A percentile compares a stretch with the other conserved stretches of the same genome.
phyloP scores from a whole-genome alignment of 331 rosid species.

The Acacia concinna region DNA sequence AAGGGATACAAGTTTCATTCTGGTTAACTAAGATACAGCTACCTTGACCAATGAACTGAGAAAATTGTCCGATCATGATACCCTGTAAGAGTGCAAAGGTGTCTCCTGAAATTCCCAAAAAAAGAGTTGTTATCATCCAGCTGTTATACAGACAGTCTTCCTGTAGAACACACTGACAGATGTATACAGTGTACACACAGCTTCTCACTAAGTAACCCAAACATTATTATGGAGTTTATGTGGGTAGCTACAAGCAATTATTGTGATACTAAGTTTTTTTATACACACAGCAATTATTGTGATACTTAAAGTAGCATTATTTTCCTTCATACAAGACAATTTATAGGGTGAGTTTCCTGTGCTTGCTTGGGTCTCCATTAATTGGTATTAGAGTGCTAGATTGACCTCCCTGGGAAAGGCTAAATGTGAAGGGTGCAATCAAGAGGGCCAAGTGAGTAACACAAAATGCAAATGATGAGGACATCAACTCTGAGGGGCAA shows the following conservation, averaged over 20 bases:
- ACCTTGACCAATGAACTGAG: slow-evolving; percentile 84
- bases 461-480: neutral
- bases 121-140: neutral
- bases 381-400: neutral
- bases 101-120: slow-evolving; percentile 50
- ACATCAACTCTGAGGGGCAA: neutral
- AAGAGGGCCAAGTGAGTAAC: neutral
- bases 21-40: slow-evolving; percentile 12
- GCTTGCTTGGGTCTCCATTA: neutral
- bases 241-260: neutral
- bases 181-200: neutral
- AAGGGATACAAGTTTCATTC: slow-evolving; percentile 1
- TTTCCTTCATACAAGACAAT: neutral
- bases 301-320: neutral
- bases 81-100: slow-evolving; percentile 59
- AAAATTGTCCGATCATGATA: slow-evolving; percentile 70
- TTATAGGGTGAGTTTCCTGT: neutral
- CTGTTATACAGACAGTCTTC: neutral
- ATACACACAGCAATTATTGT: neutral
- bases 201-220: neutral
- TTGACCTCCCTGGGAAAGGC: neutral
- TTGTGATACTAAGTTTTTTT: neutral
- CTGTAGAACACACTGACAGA: neutral
- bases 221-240: neutral
- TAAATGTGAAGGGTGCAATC: neutral